These are phyloP conservation scores for Diaporthe eres DNA, from an alignment of 2,329 filamentous ascomycete species.

Conservation along the genomic window DNA sequence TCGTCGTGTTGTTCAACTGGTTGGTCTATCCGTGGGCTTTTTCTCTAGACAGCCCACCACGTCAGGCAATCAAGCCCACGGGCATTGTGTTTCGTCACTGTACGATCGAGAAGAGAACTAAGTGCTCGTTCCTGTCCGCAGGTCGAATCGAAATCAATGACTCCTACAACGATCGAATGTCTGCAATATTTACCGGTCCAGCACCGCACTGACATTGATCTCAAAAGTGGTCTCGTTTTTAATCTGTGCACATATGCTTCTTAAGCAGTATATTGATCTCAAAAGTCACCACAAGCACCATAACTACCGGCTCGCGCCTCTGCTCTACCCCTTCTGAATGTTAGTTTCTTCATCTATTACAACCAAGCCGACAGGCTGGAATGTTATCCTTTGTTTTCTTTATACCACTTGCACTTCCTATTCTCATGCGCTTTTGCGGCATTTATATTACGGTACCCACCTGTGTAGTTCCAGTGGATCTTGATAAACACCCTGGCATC, in stretches of 20 bases:
- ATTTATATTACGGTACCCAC: not conserved
- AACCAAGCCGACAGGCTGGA: too few species aligned
- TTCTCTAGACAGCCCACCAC: not conserved
- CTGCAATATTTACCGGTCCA: not conserved
- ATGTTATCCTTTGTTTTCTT: too few species aligned
- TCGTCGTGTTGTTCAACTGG: not conserved
- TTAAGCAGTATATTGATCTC: too few species aligned
- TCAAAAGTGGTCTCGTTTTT: not conserved
- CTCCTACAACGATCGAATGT: not conserved
- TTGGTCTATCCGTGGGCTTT: not conserved
- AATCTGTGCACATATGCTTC: too few species aligned
- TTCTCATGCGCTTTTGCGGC: not conserved
- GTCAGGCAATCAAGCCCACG: not conserved
- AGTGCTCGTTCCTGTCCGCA: not conserved
- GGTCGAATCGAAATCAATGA: not conserved
- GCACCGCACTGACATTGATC: not conserved
- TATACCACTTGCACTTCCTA: not conserved
- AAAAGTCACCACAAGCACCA: not conserved
- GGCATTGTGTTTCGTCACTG: not conserved
- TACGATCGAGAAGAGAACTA: not conserved
- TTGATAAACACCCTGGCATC: not conserved
- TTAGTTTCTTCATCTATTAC: too few species aligned
- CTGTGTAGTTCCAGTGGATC: not conserved
- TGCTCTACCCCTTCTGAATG: too few species aligned
- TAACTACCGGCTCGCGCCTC: too few species aligned